Percentiles rank a stretch among this genome's conserved stretches.
phyloP scores from a whole-genome alignment of 345 rosid species.

The Raphanus sativus region DNA sequence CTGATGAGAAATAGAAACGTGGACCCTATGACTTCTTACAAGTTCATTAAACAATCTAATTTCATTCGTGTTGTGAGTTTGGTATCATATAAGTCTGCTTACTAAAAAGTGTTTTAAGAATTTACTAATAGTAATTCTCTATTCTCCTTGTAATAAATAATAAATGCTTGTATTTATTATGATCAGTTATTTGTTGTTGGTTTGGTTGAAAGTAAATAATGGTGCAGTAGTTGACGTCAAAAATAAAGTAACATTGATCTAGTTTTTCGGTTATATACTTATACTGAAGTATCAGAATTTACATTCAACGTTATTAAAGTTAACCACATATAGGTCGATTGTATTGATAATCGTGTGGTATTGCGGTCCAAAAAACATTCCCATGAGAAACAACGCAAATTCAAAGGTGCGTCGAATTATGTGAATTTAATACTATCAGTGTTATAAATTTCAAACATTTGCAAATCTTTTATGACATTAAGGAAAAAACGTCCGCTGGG shows the following conservation, averaged over 20 bases:
- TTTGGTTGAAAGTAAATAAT: slow-evolving; percentile 35
- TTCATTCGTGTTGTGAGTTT: not conserved
- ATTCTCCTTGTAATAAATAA: slow-evolving; percentile 18
- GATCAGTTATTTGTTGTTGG: slow-evolving; percentile 33
- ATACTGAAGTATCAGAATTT: not conserved
- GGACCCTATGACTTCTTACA: slow-evolving; percentile 17
- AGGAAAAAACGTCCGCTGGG: slow-evolving; percentile 17
- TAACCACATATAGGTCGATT: not conserved
- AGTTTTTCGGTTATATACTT: not conserved
- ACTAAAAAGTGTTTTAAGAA: not conserved
- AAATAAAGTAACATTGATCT: slow-evolving; percentile 10
- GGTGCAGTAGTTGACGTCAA: not conserved
- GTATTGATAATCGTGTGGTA: slow-evolving; percentile 9
- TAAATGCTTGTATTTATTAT: slow-evolving; percentile 36
- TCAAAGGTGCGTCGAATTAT: slow-evolving; percentile 14
- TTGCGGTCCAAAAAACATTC: slow-evolving; percentile 34
- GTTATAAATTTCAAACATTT: not conserved
- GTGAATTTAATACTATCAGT: not conserved
- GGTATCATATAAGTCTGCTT: not conserved
- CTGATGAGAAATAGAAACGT: slow-evolving; percentile 23
- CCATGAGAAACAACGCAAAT: slow-evolving; percentile 4
- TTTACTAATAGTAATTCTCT: not conserved
- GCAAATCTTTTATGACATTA: slow-evolving; percentile 1
- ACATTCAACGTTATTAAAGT: not conserved
- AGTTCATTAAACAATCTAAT: not conserved